A percentile compares a stretch with the other conserved stretches of the same genome.
phyloP scores from a whole-genome alignment of 2,329 filamentous ascomycete genomes.

The Monosporascus sp. region DNA sequence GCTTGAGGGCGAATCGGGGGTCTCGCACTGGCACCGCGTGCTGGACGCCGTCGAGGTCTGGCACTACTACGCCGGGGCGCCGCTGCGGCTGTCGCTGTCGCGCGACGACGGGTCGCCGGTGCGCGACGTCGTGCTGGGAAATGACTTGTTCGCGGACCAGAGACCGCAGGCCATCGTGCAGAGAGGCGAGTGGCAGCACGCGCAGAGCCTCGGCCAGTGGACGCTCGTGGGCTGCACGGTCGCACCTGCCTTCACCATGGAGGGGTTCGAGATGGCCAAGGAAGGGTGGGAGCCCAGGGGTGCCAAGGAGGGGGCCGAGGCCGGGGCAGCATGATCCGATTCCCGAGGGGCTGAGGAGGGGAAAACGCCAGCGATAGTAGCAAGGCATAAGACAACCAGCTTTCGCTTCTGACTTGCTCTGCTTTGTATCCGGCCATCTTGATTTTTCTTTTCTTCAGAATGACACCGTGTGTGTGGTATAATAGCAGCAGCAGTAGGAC shows the following conservation, averaged over 20 bases:
- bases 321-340: no score
- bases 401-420: no score
- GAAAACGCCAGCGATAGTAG: background rate
- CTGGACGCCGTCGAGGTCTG: slow-evolving; percentile 43
- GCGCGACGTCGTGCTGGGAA: slow-evolving; percentile 33
- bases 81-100: slow-evolving; percentile 39
- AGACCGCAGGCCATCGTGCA: slow-evolving; percentile 38
- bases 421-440: no score
- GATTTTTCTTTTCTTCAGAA: no score
- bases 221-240: slow-evolving; percentile 38
- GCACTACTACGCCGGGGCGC: slow-evolving; percentile 50
- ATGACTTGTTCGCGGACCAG: slow-evolving; percentile 33
- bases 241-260: slow-evolving; percentile 20
- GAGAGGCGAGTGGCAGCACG: slow-evolving; percentile 42
- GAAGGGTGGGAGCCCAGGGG: slow-evolving; percentile 20
- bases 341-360: no score
- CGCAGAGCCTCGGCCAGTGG: slow-evolving; percentile 40
- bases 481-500: no score
- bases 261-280: slow-evolving; percentile 22
- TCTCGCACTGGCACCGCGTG: slow-evolving; percentile 47
- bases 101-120: slow-evolving; percentile 35
- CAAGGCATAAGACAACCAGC: no score
- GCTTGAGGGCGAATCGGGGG: slow-evolving; percentile 36
- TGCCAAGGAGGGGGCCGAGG: background rate
- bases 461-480: no score